Base-by-base conservation (phyloP, 2,329 filamentous ascomycete species). In the Aspergillus sp. region DNA sequence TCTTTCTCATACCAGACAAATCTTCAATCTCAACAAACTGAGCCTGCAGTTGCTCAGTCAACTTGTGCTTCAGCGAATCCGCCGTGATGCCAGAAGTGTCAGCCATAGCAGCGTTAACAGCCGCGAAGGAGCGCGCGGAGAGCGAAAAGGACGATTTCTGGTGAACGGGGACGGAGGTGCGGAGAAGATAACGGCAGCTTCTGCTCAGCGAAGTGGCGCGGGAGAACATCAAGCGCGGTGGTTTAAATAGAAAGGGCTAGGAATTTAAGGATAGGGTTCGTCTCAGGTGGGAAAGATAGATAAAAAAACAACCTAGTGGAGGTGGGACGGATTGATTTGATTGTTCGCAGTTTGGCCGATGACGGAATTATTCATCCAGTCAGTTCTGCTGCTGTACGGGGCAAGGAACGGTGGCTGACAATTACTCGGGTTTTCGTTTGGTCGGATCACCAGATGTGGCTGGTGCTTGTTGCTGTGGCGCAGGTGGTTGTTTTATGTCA, bases 21-120 rank as follows among this genome's bases (percentile, higher is more conserved):
- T 97, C 91, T 52, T 88, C 86, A 56, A 96, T 89, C 59, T 93
- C 84, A 51, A 95, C 89, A 70, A 94, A 81, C 27, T 77, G 76
- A 19, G 90, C 89, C 45, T 81, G 76, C 43, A 96, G 75, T 52
- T 83, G 81, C 56, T 85, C 73, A 32, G 75, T 77, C 54, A 96
- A 77, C 47, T 85, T 86, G 35, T 73, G 71, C 60, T 78, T 82
- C 43, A 97, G 75, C 39, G 76, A 78, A 32, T 82, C 81, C 47
- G 89, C 83, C 35, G 89, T 91, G 59, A 95, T 83, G 50, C 76
- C 77, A 39, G 78, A 71, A 49, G 65, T 50, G 46, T 71, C 70
- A 30, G 68, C 67, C 66, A 70, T 70, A 40, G 65, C 61, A 44
- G 64, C 59, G 59, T 65, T 58, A 34, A 64, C 46, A 27, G 61